Evolutionary conservation across 2,329 filamentous ascomycete genomes (phyloP).

Genomic region (Pyricularia sp.): DNA sequence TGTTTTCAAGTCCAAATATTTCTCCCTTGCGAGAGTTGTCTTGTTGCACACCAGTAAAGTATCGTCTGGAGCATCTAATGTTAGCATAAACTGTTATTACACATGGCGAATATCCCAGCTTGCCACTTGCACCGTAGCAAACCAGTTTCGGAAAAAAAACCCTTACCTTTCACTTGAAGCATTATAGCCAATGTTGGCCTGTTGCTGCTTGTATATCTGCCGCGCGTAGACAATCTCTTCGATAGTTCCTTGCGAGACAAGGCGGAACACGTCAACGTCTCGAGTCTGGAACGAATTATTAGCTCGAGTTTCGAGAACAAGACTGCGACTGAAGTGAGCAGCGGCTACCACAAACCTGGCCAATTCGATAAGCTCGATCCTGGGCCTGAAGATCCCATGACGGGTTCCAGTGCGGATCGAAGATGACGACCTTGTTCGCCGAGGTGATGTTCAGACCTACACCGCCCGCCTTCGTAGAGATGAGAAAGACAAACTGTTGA

Average conservation of each 20-base stretch:
- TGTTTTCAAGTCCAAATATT: conserved; percentile 79
- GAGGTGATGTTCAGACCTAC: conserved; percentile 94
- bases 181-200: conserved; percentile 93
- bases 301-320: background rate
- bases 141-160: background rate
- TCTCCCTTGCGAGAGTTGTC: conserved; percentile 74
- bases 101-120: background rate
- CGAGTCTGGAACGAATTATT: conserved; percentile 20
- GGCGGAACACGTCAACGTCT: conserved; percentile 88
- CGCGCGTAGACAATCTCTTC: conserved; percentile 95
- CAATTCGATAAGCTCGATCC: conserved; percentile 90
- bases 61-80: conserved; percentile 41
- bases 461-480: conserved; percentile 85
- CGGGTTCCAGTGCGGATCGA: conserved; percentile 97
- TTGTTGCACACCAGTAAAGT: conserved; percentile 90
- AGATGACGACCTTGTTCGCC: conserved; percentile 94
- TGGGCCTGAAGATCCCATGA: conserved; percentile 90
- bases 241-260: conserved; percentile 83
- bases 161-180: conserved; percentile 59
- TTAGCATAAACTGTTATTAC: background rate
- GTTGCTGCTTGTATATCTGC: conserved; percentile 98
- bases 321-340: background rate
- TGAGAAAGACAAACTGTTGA: conserved; percentile 84
- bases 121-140: background rate
- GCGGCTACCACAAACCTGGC: conserved; percentile 43